These are phyloP conservation scores for Purpureocillium takamizusanense DNA, from an alignment of 2,329 filamentous ascomycete genomes.

Conservation along the genomic window DNA sequence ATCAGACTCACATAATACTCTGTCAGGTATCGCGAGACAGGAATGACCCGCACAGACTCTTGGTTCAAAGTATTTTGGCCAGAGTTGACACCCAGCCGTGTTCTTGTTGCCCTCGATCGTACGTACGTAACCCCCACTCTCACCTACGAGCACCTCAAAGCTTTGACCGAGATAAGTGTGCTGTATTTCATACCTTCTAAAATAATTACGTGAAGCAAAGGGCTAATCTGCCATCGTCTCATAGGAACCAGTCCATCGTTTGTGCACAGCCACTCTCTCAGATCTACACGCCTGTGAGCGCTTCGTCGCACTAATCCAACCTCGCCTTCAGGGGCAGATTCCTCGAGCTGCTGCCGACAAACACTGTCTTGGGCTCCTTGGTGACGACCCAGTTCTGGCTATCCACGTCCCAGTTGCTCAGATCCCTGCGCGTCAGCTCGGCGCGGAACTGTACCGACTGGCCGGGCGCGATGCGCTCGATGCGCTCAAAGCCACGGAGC, in stretches of 20 bases:
- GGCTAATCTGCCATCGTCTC: no score
- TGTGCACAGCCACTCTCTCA: not conserved
- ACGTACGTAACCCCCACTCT: no score
- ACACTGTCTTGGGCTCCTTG: constrained; percentile 40
- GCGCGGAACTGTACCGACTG: constrained; percentile 56
- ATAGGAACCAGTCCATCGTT: no score
- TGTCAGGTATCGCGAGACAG: no score
- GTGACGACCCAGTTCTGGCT: constrained; percentile 78
- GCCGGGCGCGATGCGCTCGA: constrained; percentile 61
- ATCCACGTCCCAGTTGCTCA: constrained; percentile 76
- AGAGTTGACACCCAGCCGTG: no score
- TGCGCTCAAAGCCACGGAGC: constrained; percentile 73
- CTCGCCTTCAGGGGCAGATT: constrained; percentile 35
- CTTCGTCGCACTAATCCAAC: constrained; percentile 1
- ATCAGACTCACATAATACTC: not conserved
- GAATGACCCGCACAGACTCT: no score
- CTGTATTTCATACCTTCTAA: not conserved
- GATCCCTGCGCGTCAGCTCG: constrained; percentile 66
- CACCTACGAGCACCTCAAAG: no score
- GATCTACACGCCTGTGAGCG: not conserved
- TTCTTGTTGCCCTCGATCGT: no score
- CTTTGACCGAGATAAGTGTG: not conserved
- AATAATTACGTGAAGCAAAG: not conserved
- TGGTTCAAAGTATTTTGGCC: no score
- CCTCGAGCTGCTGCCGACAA: constrained; percentile 45